Conservation (phyloP, 1,284 basidiomycete genomes). For the Xanthoconium separans region DNA sequence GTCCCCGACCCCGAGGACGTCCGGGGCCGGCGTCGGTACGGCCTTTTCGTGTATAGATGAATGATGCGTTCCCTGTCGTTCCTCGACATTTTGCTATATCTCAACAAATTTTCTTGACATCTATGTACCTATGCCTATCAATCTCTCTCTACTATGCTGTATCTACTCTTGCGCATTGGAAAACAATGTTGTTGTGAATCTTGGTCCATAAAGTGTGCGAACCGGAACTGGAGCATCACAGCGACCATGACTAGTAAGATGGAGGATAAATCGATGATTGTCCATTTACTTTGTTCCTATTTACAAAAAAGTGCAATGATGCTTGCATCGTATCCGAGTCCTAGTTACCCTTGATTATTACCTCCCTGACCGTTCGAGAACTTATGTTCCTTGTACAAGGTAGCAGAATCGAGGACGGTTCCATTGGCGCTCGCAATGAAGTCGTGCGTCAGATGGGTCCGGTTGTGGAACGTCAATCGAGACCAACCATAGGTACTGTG, state of each 20-base stretch:
- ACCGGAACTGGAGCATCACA: too few species aligned
- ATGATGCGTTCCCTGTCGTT: background rate
- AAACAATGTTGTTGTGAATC: background rate
- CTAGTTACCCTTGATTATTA: background rate
- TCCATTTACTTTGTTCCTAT: background rate
- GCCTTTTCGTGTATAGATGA: conserved; percentile 26
- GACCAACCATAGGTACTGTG: conserved; percentile 31
- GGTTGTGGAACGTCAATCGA: conserved; percentile 31
- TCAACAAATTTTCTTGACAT: conserved; percentile 1
- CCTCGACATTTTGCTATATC: background rate
- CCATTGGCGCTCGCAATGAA: conserved; percentile 31
- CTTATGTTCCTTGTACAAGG: conserved; percentile 29
- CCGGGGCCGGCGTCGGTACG: conserved; percentile 20
- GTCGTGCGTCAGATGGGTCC: conserved; percentile 30
- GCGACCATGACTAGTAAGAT: too few species aligned
- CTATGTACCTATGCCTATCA: conserved; percentile 25
- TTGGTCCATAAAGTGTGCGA: background rate
- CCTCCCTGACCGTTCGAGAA: background rate
- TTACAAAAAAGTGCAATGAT: background rate
- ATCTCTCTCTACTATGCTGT: conserved; percentile 12
- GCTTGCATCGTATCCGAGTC: background rate
- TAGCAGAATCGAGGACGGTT: conserved; percentile 24
- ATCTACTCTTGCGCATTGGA: background rate
- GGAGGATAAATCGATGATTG: too few species aligned
- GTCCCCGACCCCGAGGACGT: conserved; percentile 45